phyloP scores from a whole-genome alignment of 2,329 filamentous ascomycete genomes.

The Monilinia fructicola region DNA sequence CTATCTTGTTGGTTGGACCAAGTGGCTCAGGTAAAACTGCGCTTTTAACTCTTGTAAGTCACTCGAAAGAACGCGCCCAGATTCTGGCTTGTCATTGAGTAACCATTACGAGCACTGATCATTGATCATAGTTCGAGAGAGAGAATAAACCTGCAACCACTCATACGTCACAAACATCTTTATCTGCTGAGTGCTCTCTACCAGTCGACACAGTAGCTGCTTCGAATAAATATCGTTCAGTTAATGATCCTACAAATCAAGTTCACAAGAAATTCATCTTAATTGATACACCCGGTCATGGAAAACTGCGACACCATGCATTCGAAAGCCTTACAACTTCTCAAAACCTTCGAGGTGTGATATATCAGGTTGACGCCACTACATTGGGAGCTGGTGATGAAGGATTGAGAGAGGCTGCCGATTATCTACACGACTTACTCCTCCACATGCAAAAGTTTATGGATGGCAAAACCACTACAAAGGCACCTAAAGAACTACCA shows the following conservation, averaged over 20 bases:
- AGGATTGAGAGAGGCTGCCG: conserved; percentile 68
- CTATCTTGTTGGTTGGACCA: conserved; percentile 78
- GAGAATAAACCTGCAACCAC: conserved; percentile 46
- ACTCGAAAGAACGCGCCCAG: background rate
- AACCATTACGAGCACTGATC: conserved; percentile 25
- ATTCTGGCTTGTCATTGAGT: conserved; percentile 2
- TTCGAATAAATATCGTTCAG: conserved; percentile 63
- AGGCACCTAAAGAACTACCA: conserved; percentile 60
- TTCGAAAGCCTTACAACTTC: conserved; percentile 51
- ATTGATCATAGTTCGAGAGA: conserved; percentile 50
- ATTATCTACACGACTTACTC: conserved; percentile 88
- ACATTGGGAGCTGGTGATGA: conserved; percentile 57
- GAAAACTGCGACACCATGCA: conserved; percentile 78
- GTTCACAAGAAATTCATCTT: conserved; percentile 70
- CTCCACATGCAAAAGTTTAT: conserved; percentile 75
- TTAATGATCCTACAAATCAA: conserved; percentile 59
- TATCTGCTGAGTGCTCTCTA: conserved; percentile 56
- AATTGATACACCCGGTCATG: conserved; percentile 90
- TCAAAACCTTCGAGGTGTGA: conserved; percentile 64
- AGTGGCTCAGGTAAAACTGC: conserved; percentile 84
- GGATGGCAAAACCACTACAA: conserved; percentile 54
- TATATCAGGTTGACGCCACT: conserved; percentile 88
- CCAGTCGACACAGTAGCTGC: conserved; percentile 52
- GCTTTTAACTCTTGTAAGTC: conserved; percentile 70
- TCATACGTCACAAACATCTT: conserved; percentile 62